These are phyloP conservation scores for Periconia sp. DNA, from an alignment of 2,329 filamentous ascomycete genomes.

Conservation along the genomic window DNA sequence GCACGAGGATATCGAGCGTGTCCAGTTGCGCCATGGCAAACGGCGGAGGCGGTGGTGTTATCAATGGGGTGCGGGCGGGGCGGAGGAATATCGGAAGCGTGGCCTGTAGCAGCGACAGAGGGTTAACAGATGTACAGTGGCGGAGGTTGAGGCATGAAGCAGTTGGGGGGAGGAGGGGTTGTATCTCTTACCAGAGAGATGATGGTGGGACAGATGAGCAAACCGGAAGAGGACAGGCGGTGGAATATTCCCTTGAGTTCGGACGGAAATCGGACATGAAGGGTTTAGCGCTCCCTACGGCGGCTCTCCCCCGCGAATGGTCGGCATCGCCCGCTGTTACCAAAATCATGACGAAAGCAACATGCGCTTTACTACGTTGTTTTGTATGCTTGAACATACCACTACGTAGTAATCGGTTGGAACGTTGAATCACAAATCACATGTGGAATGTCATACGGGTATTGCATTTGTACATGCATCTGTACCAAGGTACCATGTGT, in stretches of 20 bases:
- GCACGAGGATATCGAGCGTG: conserved; percentile 90
- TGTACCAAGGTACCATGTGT: not conserved
- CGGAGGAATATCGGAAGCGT: conserved; percentile 8
- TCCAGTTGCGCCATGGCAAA: conserved; percentile 91
- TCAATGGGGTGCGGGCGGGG: conserved; percentile 12
- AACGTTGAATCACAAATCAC: no score
- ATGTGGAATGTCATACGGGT: no score
- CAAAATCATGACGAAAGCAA: no score
- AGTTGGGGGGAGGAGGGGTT: conserved; percentile 15
- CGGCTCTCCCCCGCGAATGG: no score
- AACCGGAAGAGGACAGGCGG: conserved; percentile 27
- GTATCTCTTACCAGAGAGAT: conserved; percentile 3
- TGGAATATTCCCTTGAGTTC: conserved; percentile 11
- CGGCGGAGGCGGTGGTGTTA: no score
- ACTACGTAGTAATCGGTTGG: no score
- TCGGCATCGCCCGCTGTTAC: no score
- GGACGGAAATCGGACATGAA: not conserved
- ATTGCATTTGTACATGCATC: not conserved
- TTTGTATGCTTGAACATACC: no score
- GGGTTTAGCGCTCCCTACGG: not conserved
- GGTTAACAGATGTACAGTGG: not conserved
- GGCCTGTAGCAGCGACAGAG: conserved; percentile 4
- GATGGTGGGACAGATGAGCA: conserved; percentile 7
- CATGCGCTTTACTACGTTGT: no score
- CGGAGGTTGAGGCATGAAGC: conserved; percentile 16